Percentiles rank a stretch among this genome's conserved stretches.
These are phyloP conservation scores for Cutaneotrichosporon daszewskae DNA, from an alignment of 1,284 basidiomycete genomes.

Conservation along the genomic window DNA sequence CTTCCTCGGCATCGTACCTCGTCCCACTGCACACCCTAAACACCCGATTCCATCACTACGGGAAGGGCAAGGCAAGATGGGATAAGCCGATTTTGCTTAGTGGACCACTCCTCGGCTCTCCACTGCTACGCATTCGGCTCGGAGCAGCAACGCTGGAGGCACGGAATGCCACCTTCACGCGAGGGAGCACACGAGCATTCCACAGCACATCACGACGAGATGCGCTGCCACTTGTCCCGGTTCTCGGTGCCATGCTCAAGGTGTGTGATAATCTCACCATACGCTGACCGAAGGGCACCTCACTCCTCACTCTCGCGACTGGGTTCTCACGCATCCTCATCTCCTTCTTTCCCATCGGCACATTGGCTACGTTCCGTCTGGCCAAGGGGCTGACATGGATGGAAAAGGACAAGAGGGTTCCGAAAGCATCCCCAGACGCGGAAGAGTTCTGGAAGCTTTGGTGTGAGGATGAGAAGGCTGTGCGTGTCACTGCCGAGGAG, in stretches of 20 bases:
- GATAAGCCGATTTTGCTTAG: no score
- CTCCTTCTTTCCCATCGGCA: slow-evolving; percentile 44
- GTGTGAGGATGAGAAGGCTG: slow-evolving; percentile 36
- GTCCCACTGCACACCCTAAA: no score
- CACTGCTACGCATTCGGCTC: no score
- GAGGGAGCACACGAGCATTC: slow-evolving; percentile 19
- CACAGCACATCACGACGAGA: slow-evolving; percentile 35
- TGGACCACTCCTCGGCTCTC: no score
- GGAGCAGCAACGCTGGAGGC: no score
- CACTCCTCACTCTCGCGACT: slow-evolving; percentile 37
- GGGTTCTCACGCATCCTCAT: slow-evolving; percentile 41
- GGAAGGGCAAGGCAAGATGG: no score
- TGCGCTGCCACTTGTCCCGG: slow-evolving; percentile 42
- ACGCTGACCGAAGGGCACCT: slow-evolving; percentile 48
- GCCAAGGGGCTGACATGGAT: slow-evolving; percentile 25
- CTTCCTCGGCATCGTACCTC: no score
- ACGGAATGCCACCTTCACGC: no score
- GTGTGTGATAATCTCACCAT: slow-evolving; percentile 17
- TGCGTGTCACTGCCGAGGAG: slow-evolving; percentile 21
- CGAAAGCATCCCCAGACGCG: slow-evolving; percentile 26
- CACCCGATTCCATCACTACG: no score
- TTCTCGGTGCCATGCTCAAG: slow-evolving; percentile 37
- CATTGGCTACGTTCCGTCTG: slow-evolving; percentile 29
- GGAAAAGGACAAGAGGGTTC: slow-evolving; percentile 20
- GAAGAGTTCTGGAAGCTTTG: slow-evolving; percentile 42